Base-by-base conservation (phyloP, 768 basidiomycete species). In the Tylopilus cervinicoccineus region DNA sequence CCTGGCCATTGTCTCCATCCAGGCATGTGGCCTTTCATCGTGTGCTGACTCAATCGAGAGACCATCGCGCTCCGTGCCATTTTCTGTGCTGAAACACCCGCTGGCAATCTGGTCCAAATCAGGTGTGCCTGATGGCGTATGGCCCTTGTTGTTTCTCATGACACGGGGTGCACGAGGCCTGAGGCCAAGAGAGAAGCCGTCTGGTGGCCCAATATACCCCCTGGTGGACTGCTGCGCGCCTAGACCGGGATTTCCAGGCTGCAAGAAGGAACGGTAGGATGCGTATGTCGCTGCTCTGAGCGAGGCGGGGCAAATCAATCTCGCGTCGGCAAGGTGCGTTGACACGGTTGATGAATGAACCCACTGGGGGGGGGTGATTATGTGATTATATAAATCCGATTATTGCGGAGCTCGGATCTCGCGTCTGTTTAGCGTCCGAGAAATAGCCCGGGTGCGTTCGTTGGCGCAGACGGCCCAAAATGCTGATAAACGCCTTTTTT, bases 401-500 rank as follows among this genome's bases (percentile, higher is more conserved):
- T 27, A 16, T 43, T 43, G 45, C 65, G 65, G 65, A 55, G 36
- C 46, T 53, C 55, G 59, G 66, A 63, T 66, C 66, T 54, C 61
- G 54, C 53, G 31, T 47, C 43, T 40, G 28, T 44, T 49, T 50
- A 47, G 48, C 31, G 44, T 48, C 56, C 52, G 53, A 55, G 51
- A 55, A 42, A 47, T 41, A 48, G n/a, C n/a, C 22, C 47, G 43
- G 27, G 34, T 44, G 42, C 19, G 51, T 38, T 42, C 27, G 43
- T 45, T 50, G 47, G 38, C 54, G 32, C 50, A 59, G 44, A 51
- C 59, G 50, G n/a, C 54, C 52, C 52, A 31, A 50, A 59, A 59
- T 44, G 51, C 40, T 66, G 63, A 67, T 67, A 67, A 67, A 69
- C 63, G 34, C 54, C 40, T 46, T 39, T 61, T 55, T 59, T 57